Base-by-base conservation (phyloP, 192 early-diverging fungal species). In the Bifiguratus adelaidae region DNA sequence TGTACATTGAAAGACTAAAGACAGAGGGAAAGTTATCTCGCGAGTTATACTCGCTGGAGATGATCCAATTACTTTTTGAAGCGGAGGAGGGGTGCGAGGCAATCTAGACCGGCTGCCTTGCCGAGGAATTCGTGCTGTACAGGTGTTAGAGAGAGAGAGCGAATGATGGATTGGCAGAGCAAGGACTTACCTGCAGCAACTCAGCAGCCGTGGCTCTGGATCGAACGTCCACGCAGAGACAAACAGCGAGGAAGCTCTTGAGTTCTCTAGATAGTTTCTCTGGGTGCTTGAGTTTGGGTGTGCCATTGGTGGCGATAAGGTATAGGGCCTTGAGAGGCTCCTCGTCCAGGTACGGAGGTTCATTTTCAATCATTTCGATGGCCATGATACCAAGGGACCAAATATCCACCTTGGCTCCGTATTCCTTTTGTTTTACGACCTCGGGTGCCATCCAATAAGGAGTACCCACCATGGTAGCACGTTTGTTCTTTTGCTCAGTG, bases 331-430 rank as follows among this genome's bases (percentile, higher is more conserved):
- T 85, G 53, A 96, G 71, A 24, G 93, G 88, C 56, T 92, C 88
- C 66, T 96, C 93, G 49, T 94, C 84, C 52, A 96, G 60, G 50
- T 96, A 96, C 44, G 93, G 93, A 7, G 91, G 93, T 53, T 96
- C 93, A 45, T 86, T 85, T 63, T 96, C 93, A 48, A 96, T 81
- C 93, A 96, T 94, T 62, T 96, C 91, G 44, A 94, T 92, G 1
- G 87, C 89, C 91, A 94, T 96, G 57, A 96, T 94, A 41, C 93
- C 91, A 30, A 94, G 63, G 3, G 90, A 94, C 93, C 93, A 89
- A 50, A 85, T 76, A 56, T 89, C 84, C 12, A 89, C 83, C 70
- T 88, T 86, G 50, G 77, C 64, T 16, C 76, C 80, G 50, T 84
- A 88, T 23, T 80, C 72, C 58, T 84, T 85, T 46, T 86, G 83